phyloP scores from a whole-genome alignment of 345 rosid species.

The Tarenaya hassleriana region DNA sequence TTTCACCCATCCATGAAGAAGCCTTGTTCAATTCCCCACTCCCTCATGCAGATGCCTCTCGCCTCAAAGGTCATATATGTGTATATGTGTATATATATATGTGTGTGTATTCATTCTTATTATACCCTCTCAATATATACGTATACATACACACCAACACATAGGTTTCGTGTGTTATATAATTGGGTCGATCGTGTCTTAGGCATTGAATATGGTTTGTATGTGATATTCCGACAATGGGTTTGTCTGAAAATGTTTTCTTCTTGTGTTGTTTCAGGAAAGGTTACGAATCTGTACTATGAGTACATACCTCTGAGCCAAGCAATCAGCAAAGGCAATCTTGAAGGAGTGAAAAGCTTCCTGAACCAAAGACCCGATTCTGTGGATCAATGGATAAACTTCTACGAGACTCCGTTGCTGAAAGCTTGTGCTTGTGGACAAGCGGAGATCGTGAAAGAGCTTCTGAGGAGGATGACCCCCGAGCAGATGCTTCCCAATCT shows the following conservation, averaged over 20 bases:
- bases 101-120: no score
- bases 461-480: slow-evolving; percentile 29
- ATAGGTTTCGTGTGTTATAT: no score
- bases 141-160: no score
- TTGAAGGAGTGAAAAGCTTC: slow-evolving; percentile 19
- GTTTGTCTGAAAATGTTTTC: background rate
- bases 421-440: slow-evolving; percentile 28
- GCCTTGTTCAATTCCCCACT: slow-evolving; percentile 12
- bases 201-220: no score
- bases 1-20: slow-evolving; percentile 13
- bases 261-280: slow-evolving; percentile 15
- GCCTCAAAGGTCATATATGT: background rate
- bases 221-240: no score
- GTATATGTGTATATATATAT: no score
- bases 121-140: no score
- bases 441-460: slow-evolving; percentile 23
- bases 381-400: slow-evolving; percentile 21
- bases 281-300: slow-evolving; percentile 18
- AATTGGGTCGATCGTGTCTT: no score
- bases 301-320: slow-evolving; percentile 20
- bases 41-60: slow-evolving; percentile 20
- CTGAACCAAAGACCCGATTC: slow-evolving; percentile 16
- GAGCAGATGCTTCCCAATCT: slow-evolving; percentile 29
- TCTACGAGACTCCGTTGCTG: slow-evolving; percentile 25
- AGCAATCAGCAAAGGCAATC: slow-evolving; percentile 24